Percentiles rank a stretch among this genome's conserved stretches.
phyloP scores from a whole-genome alignment of 2,329 filamentous ascomycete species.

The Byssoonygena ceratinophila region DNA sequence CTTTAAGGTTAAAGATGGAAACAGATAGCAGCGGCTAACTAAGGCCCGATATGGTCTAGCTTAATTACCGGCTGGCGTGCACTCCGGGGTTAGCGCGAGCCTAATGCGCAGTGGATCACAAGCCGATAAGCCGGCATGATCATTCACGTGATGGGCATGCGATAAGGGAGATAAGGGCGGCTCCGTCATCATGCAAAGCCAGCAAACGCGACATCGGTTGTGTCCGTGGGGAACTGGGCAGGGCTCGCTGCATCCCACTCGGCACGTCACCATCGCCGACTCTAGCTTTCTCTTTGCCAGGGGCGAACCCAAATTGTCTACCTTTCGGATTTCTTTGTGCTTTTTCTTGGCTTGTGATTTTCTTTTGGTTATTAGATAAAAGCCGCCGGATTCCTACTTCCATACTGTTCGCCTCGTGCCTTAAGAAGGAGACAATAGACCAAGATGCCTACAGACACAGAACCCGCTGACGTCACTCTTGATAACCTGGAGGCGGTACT shows the following conservation, averaged over 20 bases:
- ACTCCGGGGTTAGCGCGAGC: slow-evolving; percentile 3
- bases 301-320: not conserved
- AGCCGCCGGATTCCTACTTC: not conserved
- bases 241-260: not conserved
- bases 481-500: slow-evolving; percentile 58
- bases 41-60: not conserved
- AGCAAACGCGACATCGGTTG: not conserved
- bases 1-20: not conserved
- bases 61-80: not conserved
- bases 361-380: not conserved
- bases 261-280: not conserved
- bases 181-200: not conserved
- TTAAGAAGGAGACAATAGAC: not conserved
- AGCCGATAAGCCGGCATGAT: not conserved
- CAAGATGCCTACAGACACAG: slow-evolving; percentile 4
- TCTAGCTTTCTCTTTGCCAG: not conserved
- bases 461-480: slow-evolving; percentile 37
- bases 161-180: slow-evolving; percentile 6
- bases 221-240: not conserved
- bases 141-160: not conserved
- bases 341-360: not conserved
- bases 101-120: not conserved
- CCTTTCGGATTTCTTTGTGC: not conserved
- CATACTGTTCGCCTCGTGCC: not conserved
- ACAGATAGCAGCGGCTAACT: not conserved